A percentile compares a stretch with the other conserved stretches of the same genome.
phyloP scores from a whole-genome alignment of 352 stramenopile species.

The Phytophthora cactorum region DNA sequence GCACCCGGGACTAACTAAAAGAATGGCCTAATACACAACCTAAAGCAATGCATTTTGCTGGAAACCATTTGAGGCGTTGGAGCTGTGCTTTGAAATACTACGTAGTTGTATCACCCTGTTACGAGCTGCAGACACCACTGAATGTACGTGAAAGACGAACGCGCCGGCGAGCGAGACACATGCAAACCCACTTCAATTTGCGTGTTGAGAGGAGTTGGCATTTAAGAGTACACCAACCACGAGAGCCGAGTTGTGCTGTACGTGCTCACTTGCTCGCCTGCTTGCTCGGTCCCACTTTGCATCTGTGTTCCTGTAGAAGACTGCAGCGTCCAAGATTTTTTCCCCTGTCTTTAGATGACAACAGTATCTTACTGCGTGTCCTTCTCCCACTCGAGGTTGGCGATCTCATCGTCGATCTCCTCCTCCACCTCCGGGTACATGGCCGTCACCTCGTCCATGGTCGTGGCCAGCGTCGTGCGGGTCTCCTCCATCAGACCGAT shows the following conservation, averaged over 20 bases:
- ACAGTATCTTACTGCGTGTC: constrained; percentile 72
- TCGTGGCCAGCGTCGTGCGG: constrained; percentile 83
- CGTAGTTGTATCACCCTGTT: constrained; percentile 27
- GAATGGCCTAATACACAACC: constrained; percentile 15
- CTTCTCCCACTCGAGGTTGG: constrained; percentile 91
- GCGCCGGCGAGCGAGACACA: constrained; percentile 12
- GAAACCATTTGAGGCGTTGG: not conserved
- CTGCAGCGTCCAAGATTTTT: constrained; percentile 15
- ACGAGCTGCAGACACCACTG: constrained; percentile 15
- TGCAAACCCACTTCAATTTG: constrained; percentile 40
- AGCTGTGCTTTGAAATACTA: constrained; percentile 22
- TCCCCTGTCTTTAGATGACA: not conserved
- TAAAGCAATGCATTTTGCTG: not conserved
- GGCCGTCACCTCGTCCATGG: constrained; percentile 84
- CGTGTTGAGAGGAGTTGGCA: constrained; percentile 39
- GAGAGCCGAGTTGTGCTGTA: constrained; percentile 8
- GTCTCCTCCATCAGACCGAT: constrained; percentile 86
- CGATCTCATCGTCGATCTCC: constrained; percentile 91
- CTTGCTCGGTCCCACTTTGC: constrained; percentile 7
- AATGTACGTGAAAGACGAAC: constrained; percentile 2
- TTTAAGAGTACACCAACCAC: constrained; percentile 25
- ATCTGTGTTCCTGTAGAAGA: constrained; percentile 20
- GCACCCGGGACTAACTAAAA: constrained; percentile 53
- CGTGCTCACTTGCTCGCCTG: not conserved
- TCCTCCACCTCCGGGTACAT: constrained; percentile 88